Percentiles rank a stretch among this genome's conserved stretches.
Conservation (phyloP, 2,329 filamentous ascomycete genomes). For the Dactylellina parvicollis region DNA sequence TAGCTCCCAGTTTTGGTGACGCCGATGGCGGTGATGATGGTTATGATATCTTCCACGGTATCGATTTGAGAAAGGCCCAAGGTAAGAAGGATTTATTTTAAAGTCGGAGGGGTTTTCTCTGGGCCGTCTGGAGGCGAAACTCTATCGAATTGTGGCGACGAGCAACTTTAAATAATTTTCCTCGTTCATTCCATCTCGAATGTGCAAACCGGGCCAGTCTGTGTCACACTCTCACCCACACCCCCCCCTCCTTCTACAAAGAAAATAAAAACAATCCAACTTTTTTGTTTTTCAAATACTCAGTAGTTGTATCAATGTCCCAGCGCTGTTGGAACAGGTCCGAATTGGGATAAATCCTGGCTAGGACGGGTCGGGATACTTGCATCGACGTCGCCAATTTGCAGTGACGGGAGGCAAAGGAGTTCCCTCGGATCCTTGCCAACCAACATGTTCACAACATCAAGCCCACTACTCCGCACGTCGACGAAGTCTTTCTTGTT, state of each 20-base stretch:
- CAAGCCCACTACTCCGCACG: slow-evolving; percentile 10
- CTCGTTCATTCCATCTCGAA: slow-evolving; percentile 6
- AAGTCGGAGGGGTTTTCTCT: too few species aligned
- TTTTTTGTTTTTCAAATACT: too few species aligned
- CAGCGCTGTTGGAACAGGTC: background rate
- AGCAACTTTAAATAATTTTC: slow-evolving; percentile 29
- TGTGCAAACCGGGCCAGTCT: background rate
- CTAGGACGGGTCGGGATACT: slow-evolving; percentile 17
- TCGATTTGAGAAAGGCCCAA: too few species aligned
- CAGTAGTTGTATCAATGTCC: background rate
- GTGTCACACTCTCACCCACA: slow-evolving; percentile 44
- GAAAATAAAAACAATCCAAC: slow-evolving; percentile 20
- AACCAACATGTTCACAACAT: slow-evolving; percentile 24
- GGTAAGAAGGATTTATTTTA: too few species aligned
- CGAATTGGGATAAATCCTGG: slow-evolving; percentile 17
- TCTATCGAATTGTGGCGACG: slow-evolving; percentile 12
- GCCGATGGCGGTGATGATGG: too few species aligned
- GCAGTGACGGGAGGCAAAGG: background rate
- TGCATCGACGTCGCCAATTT: slow-evolving; percentile 33
- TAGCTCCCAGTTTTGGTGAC: background rate
- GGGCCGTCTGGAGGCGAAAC: too few species aligned
- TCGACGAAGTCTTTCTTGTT: slow-evolving; percentile 15
- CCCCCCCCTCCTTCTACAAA: background rate
- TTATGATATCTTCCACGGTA: too few species aligned
- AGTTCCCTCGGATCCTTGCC: slow-evolving; percentile 21